Conservation (phyloP, 164 flowering plant species). For the Liriodendron chinense region DNA sequence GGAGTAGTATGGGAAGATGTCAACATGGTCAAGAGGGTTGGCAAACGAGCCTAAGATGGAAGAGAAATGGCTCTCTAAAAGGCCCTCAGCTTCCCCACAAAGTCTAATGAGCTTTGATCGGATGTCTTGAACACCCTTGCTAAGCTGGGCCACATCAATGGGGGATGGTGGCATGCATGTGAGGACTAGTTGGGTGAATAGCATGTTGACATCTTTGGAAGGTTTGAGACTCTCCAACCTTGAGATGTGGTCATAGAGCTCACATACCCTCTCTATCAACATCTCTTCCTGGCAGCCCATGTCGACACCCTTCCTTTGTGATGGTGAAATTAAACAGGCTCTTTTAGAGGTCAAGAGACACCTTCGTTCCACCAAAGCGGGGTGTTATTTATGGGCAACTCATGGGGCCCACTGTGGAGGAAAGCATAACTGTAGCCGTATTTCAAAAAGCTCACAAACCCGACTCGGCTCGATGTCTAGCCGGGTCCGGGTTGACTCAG, state of each 20-base stretch:
- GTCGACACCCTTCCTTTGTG: constrained; percentile 53
- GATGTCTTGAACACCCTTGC: constrained; percentile 42
- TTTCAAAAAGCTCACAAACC: no score
- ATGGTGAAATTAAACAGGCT: constrained; percentile 18
- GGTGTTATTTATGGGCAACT: constrained; percentile 35
- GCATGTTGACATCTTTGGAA: constrained; percentile 71
- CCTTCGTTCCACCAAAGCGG: constrained; percentile 6
- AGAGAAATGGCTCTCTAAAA: constrained; percentile 74
- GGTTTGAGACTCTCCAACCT: constrained; percentile 69
- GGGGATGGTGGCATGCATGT: constrained; percentile 76
- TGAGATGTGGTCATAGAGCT: constrained; percentile 70
- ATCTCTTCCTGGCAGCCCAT: constrained; percentile 70
- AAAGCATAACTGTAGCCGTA: no score
- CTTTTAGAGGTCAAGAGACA: not conserved
- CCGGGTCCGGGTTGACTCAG: no score
- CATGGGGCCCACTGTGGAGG: constrained; percentile 24
- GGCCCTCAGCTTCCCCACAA: constrained; percentile 83
- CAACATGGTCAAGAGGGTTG: constrained; percentile 64
- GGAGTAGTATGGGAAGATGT: constrained; percentile 71
- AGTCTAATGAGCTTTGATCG: constrained; percentile 64
- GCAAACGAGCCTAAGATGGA: constrained; percentile 45
- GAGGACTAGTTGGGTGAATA: constrained; percentile 76
- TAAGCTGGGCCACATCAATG: constrained; percentile 62
- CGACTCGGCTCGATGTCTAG: no score
- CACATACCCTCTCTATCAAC: constrained; percentile 49